Conservation (phyloP, 352 stramenopile genomes). For the Globisporangium mamillatum region DNA sequence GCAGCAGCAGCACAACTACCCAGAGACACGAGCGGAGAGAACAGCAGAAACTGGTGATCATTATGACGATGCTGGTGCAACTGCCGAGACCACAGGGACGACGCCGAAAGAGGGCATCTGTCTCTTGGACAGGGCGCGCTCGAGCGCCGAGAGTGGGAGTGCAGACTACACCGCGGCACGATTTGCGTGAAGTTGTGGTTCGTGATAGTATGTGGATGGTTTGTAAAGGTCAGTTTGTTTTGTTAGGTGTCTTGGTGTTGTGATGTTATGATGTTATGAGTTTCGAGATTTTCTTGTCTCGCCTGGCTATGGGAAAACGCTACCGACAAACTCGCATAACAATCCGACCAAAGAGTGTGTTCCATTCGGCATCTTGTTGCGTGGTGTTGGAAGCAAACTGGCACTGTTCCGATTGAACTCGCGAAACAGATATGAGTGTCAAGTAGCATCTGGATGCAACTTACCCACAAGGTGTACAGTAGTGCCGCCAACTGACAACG, state of each 20-base stretch:
- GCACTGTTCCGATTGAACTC: too few relatives aligned
- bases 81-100: not conserved
- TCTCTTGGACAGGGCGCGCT: not conserved
- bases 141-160: not conserved
- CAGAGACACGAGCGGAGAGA: not conserved
- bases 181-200: not conserved
- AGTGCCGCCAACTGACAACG: too few relatives aligned
- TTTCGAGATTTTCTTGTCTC: too few relatives aligned
- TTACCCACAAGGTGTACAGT: too few relatives aligned
- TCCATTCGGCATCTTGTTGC: too few relatives aligned
- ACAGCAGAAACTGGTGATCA: not conserved
- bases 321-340: too few relatives aligned
- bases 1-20: not conserved
- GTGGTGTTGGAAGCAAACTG: too few relatives aligned
- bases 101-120: slow-evolving; percentile 6
- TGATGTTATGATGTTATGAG: not conserved
- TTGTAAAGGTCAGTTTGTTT: not conserved
- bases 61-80: not conserved
- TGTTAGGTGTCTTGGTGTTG: not conserved
- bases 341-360: too few relatives aligned
- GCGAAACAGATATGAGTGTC: too few relatives aligned
- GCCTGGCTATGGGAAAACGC: too few relatives aligned
- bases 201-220: not conserved
- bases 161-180: not conserved
- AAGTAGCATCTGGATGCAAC: too few relatives aligned